A percentile compares a stretch with the other conserved stretches of the same genome.
Conservation (phyloP, 1,284 basidiomycete species). For the Austroboletus novae-zelandiae region DNA sequence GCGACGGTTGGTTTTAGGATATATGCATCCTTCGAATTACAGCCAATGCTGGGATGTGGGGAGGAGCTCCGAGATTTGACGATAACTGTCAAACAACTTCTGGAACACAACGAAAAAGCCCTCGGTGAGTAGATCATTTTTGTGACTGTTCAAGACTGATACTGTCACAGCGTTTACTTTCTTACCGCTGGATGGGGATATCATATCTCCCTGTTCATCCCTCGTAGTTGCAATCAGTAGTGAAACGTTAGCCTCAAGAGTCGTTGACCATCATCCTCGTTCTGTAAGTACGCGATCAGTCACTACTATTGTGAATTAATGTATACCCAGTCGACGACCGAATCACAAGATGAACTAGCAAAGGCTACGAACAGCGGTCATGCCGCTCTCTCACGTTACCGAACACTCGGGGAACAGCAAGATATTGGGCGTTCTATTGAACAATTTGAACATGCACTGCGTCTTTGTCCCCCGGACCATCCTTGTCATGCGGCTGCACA, state of each 20-base stretch:
- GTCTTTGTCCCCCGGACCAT: not conserved
- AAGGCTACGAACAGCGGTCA: not conserved
- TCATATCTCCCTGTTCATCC: not conserved
- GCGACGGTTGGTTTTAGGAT: not conserved
- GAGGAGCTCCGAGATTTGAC: not conserved
- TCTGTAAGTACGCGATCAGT: too few species aligned
- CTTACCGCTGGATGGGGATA: not conserved
- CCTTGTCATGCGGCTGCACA: not conserved
- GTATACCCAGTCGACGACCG: too few species aligned
- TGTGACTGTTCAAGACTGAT: not conserved
- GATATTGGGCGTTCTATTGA: not conserved
- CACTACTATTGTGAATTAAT: too few species aligned
- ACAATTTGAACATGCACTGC: not conserved
- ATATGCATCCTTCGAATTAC: not conserved
- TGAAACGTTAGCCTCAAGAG: not conserved
- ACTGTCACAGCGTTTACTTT: not conserved
- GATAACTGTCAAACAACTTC: not conserved
- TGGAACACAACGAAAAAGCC: not conserved
- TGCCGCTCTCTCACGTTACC: not conserved
- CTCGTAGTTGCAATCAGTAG: not conserved
- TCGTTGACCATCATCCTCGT: not conserved
- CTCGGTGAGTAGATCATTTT: not conserved
- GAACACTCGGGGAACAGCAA: not conserved
- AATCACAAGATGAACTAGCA: not conserved
- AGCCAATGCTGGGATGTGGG: not conserved